These are phyloP conservation scores for Forsythia suspensa DNA, from an alignment of 257 asterid genomes.

Conservation along the genomic window DNA sequence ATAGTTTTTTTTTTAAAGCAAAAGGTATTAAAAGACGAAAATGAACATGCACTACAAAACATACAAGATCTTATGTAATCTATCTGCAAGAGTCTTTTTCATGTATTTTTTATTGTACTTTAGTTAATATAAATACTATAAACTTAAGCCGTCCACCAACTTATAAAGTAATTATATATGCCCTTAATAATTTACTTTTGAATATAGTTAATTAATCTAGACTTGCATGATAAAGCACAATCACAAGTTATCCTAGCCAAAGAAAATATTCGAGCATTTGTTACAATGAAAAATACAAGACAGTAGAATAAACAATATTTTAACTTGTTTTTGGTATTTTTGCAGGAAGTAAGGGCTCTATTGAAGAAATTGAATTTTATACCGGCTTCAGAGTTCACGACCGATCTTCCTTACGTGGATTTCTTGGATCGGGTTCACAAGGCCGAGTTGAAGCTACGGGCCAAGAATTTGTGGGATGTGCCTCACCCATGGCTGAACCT, in stretches of 20 bases:
- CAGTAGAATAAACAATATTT: background rate
- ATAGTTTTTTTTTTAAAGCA: constrained; percentile 21
- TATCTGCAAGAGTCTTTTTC: constrained; percentile 11
- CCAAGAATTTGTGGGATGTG: constrained; percentile 82
- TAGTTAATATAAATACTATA: constrained; percentile 6
- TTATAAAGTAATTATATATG: background rate
- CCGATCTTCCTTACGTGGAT: constrained; percentile 69
- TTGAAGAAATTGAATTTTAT: constrained; percentile 52
- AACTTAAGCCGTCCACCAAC: constrained; percentile 19
- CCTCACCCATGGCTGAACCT: constrained; percentile 93
- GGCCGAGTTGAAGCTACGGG: constrained; percentile 69
- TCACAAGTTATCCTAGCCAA: background rate
- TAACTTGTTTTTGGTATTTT: background rate
- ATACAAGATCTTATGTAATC: constrained; percentile 39
- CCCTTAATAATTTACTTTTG: background rate
- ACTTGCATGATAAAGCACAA: background rate
- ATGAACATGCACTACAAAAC: constrained; percentile 39
- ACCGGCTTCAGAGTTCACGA: constrained; percentile 58
- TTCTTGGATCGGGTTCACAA: constrained; percentile 88
- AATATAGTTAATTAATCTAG: background rate
- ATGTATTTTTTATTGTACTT: constrained; percentile 14
- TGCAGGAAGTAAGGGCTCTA: constrained; percentile 57
- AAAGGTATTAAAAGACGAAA: constrained; percentile 30
- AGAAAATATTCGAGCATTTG: background rate
- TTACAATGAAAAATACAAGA: background rate